Conservation (phyloP, 805 yeast genomes). For the Yamadazyma kitorensis region DNA sequence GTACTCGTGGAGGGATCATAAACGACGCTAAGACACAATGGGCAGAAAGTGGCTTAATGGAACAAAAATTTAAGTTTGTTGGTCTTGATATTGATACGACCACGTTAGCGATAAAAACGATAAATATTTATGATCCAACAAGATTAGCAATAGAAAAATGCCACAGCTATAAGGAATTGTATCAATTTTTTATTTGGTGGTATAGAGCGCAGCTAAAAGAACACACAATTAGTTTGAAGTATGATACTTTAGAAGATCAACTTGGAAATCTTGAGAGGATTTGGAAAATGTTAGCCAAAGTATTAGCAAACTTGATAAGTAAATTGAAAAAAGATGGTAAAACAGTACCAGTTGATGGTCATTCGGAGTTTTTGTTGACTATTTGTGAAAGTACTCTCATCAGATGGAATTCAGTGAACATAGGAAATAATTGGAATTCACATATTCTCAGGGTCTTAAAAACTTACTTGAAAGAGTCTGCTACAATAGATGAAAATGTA, state of each 20-base stretch:
- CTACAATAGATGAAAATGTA: slow-evolving; percentile 1
- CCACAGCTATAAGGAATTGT: slow-evolving; percentile 10
- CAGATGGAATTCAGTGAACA: slow-evolving; percentile 7
- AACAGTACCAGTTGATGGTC: slow-evolving; percentile 3
- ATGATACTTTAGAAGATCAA: slow-evolving; percentile 11
- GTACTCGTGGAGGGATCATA: slow-evolving; percentile 32
- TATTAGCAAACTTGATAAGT: not conserved
- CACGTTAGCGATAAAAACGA: slow-evolving; percentile 4
- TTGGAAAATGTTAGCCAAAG: slow-evolving; percentile 3
- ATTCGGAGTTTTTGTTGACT: slow-evolving; percentile 5
- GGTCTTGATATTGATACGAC: slow-evolving; percentile 26
- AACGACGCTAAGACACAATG: slow-evolving; percentile 28
- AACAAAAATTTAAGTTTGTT: no score
- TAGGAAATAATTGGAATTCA: slow-evolving; percentile 3
- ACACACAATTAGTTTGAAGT: slow-evolving; percentile 12
- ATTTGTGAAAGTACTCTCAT: slow-evolving; percentile 7
- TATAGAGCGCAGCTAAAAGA: slow-evolving; percentile 19
- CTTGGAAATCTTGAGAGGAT: slow-evolving; percentile 14
- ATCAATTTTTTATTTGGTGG: slow-evolving; percentile 20
- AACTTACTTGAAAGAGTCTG: not conserved
- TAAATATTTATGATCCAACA: slow-evolving; percentile 5
- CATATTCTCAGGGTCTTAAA: slow-evolving; percentile 4
- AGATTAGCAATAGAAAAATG: slow-evolving; percentile 8
- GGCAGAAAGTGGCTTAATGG: slow-evolving; percentile 13
- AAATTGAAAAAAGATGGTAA: slow-evolving; percentile 2